Percentiles rank a stretch among this genome's conserved stretches.
These are phyloP conservation scores for Rhodotorula sp. DNA, from an alignment of 1,284 basidiomycete genomes.

Conservation along the genomic window DNA sequence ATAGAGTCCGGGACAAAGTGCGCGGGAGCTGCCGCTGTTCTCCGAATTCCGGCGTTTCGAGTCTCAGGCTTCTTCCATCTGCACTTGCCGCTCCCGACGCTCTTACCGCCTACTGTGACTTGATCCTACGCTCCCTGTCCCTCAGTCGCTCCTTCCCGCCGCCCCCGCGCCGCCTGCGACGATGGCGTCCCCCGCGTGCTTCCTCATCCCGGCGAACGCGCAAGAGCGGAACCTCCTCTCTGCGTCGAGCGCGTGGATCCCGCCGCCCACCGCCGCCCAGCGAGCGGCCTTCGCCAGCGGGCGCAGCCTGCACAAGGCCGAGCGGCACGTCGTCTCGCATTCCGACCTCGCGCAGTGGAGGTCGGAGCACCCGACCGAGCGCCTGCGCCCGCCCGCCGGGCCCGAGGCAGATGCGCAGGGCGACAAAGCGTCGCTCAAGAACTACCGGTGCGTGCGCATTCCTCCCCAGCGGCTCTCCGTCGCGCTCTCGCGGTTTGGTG, in stretches of 20 bases:
- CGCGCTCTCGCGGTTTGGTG: background rate
- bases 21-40: too few relatives aligned
- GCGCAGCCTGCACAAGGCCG: background rate
- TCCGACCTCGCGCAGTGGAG: constrained; percentile 20
- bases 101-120: too few relatives aligned
- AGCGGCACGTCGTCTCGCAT: background rate
- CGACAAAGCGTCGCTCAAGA: constrained; percentile 16
- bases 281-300: background rate
- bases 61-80: too few relatives aligned
- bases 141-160: background rate
- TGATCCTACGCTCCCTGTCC: too few relatives aligned
- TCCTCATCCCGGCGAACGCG: constrained; percentile 14
- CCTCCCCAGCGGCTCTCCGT: background rate
- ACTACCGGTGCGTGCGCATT: constrained; percentile 14
- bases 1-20: too few relatives aligned
- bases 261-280: background rate
- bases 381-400: constrained; percentile 15
- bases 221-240: constrained; percentile 14
- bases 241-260: constrained; percentile 15
- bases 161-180: background rate
- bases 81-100: too few relatives aligned
- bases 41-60: too few relatives aligned
- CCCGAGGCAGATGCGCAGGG: background rate
- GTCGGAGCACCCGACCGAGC: constrained; percentile 16
- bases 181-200: background rate